Conservation (phyloP, 2,329 filamentous ascomycete species). For the Fusarium sororula region DNA sequence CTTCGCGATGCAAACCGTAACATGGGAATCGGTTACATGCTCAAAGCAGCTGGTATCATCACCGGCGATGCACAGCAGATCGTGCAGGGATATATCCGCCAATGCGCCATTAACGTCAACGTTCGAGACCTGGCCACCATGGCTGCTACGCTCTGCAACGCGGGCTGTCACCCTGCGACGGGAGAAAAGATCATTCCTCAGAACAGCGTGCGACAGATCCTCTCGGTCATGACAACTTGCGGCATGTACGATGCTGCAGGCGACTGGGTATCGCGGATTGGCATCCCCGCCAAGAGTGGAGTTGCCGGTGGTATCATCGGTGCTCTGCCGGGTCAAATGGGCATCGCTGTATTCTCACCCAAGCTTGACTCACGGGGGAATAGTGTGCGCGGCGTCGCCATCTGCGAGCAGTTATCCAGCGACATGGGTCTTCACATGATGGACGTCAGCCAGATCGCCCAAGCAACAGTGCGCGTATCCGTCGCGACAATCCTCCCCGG, state of each 20-base stretch:
- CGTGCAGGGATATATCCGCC: constrained; percentile 51
- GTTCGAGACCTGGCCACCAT: constrained; percentile 52
- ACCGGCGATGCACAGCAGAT: constrained; percentile 47
- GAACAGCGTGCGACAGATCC: constrained; percentile 49
- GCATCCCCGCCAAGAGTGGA: constrained; percentile 52
- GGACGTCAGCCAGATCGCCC: constrained; percentile 46
- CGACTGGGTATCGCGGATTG: constrained; percentile 51
- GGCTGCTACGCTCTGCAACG: constrained; percentile 51
- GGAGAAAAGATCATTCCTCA: constrained; percentile 49
- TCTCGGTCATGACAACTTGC: constrained; percentile 54
- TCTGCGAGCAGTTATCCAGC: constrained; percentile 44
- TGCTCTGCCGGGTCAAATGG: constrained; percentile 46
- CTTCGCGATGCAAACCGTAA: constrained; percentile 47
- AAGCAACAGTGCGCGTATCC: constrained; percentile 43
- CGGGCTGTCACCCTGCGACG: constrained; percentile 47
- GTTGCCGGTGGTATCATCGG: constrained; percentile 48
- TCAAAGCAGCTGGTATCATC: constrained; percentile 52
- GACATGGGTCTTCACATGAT: constrained; percentile 50
- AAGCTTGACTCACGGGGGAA: constrained; percentile 47
- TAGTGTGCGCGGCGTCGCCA: constrained; percentile 46
- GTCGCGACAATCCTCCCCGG: constrained; percentile 45
- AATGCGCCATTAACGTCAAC: constrained; percentile 54
- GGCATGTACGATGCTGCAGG: constrained; percentile 54
- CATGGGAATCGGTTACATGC: constrained; percentile 52
- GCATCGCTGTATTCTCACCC: constrained; percentile 46